These are phyloP conservation scores for Colletotrichum noveboracense DNA, from an alignment of 2,329 filamentous ascomycete genomes.

Conservation along the genomic window DNA sequence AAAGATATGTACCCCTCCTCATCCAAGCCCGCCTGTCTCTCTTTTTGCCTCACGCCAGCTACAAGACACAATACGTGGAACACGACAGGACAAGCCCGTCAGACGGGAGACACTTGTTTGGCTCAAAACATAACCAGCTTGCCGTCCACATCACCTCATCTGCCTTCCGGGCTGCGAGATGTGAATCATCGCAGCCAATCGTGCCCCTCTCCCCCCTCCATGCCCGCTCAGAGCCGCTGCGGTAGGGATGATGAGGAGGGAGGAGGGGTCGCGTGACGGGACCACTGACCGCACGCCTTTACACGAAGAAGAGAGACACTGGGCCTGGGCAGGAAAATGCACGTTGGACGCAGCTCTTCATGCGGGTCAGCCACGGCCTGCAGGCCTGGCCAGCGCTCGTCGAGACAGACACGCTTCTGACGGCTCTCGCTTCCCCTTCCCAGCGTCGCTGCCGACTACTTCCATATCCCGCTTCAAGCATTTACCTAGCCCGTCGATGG, in stretches of 20 bases:
- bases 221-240: neutral
- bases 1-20: neutral
- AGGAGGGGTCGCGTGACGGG: conserved; percentile 10
- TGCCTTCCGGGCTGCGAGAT: neutral
- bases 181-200: neutral
- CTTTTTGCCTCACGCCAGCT: neutral
- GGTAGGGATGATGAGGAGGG: neutral
- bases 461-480: neutral
- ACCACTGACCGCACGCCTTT: neutral
- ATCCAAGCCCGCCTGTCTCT: neutral
- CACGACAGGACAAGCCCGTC: neutral
- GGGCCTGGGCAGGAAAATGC: neutral
- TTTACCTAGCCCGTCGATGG: neutral
- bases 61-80: neutral
- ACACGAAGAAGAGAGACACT: neutral
- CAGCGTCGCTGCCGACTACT: neutral
- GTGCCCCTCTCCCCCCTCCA: neutral
- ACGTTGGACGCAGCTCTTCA: conserved; percentile 8
- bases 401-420: neutral
- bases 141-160: neutral
- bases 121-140: neutral
- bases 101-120: neutral
- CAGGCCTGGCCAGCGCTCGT: neutral
- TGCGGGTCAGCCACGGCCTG: neutral
- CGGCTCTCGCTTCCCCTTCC: neutral